Base-by-base conservation (phyloP, 1,284 basidiomycete species). In the Cutaneotrichosporon arboriforme region DNA sequence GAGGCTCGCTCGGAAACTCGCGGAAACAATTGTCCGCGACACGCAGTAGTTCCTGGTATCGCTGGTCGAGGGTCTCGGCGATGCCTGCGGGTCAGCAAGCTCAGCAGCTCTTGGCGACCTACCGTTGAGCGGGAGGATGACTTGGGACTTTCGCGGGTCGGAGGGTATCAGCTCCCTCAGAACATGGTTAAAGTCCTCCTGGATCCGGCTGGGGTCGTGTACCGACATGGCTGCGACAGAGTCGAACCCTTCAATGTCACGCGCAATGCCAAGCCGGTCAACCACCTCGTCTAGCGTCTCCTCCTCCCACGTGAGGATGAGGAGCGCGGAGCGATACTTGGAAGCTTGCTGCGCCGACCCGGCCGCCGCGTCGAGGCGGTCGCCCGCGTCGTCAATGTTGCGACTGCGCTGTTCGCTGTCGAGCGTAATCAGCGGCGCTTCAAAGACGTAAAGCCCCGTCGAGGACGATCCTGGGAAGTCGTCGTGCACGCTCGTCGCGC, bases 281-380 rank as follows among this genome's bases (percentile, higher is more conserved):
- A 57, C 49, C 4, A 73, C 42, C 5, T 67, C 64, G 4, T 67
- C 64, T 0, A 68, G 48, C 5, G 57, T 55, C 51, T 71, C 69
- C n/a, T 63, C 58, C 35, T 67, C 62, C 69, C 68, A 71, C 1
- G 64, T 66, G 4, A 73, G n/a, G 18, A 73, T 42, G 17, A 73
- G 39, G 48, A 73, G 52, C 2, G 59, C 51, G 2, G 66, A 53
- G 0, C 26, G 37, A 49, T 66, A 71, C 17, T 60, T 56, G 23
- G 63, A 59, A 0, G 54, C 46, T n/a, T 55, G 47, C 33, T 58
- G 44, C 12, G 53, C 36, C 0, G 53, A 36, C 8, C 66, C 59
- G 12, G 60, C 49, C 1, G 66, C 54, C 0, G 54, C 52, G 2
- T 56, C 59, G 3, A 71, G 45, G 1, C 69, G 53, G 45, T 68